Conservation (phyloP, 2,329 filamentous ascomycete species). For the Penicillium italicum region DNA sequence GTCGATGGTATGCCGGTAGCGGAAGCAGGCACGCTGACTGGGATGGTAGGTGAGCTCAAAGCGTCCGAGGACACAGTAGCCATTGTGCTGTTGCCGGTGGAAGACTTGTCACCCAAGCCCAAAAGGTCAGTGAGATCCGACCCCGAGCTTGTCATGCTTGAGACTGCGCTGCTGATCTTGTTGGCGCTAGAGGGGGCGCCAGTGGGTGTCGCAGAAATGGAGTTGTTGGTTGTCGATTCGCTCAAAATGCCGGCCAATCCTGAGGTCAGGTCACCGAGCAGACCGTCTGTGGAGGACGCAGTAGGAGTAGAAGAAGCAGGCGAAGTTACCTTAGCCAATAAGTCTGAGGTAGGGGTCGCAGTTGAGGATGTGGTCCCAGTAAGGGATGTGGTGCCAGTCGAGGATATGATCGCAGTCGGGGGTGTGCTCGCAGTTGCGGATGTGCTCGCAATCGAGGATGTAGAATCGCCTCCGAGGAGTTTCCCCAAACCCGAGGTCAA, state of each 20-base stretch:
- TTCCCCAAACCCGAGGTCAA: neutral
- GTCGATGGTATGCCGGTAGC: conserved; percentile 7
- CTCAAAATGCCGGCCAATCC: neutral
- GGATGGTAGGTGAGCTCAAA: conserved; percentile 19
- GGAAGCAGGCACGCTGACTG: conserved; percentile 27
- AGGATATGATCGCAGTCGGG: neutral
- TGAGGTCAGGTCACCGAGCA: conserved; percentile 8
- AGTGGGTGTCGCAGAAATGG: neutral
- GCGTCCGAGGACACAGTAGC: neutral
- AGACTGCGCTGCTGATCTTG: neutral
- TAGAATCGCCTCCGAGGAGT: neutral
- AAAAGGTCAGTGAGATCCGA: conserved; percentile 3
- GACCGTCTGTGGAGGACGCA: conserved; percentile 2
- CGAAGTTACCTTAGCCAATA: neutral
- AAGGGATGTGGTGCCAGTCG: neutral
- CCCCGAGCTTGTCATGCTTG: neutral
- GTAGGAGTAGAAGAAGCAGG: neutral
- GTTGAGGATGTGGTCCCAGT: neutral
- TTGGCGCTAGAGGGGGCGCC: neutral
- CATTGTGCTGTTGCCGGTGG: conserved; percentile 6
- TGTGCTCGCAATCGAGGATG: neutral
- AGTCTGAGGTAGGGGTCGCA: neutral
- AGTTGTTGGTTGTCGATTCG: neutral
- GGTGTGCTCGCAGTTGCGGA: neutral
- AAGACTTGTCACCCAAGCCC: conserved; percentile 4